A percentile compares a stretch with the other conserved stretches of the same genome.
These are phyloP conservation scores for Colletotrichum caudatum DNA, from an alignment of 2,329 filamentous ascomycete genomes.

Conservation along the genomic window DNA sequence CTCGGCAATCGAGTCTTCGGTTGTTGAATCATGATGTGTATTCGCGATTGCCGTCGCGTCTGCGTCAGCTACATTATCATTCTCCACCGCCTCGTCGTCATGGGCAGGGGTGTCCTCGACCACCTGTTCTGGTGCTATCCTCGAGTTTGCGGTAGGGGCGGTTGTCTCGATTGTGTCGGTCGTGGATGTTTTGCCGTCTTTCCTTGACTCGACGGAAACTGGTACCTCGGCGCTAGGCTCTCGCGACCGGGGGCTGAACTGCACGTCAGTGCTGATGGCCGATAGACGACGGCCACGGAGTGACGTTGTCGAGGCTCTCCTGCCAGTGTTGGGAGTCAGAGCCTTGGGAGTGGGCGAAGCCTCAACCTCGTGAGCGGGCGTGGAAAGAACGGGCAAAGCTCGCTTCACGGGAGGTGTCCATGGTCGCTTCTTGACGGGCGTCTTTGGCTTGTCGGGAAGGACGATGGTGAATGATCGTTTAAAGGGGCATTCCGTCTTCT, in stretches of 20 bases:
- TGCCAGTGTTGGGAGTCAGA: conserved; percentile 28
- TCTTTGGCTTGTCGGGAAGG: conserved; percentile 75
- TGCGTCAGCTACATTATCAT: background rate
- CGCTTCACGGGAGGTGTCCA: conserved; percentile 66
- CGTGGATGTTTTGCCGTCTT: background rate
- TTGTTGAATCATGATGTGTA: background rate
- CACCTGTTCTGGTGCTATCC: background rate
- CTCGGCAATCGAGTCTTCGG: background rate
- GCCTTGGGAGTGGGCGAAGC: conserved; percentile 36
- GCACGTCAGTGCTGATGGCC: conserved; percentile 30
- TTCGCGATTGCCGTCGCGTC: background rate
- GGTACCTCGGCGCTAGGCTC: conserved; percentile 23
- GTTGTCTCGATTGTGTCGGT: background rate
- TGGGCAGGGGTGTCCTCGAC: background rate
- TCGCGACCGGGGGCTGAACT: conserved; percentile 20
- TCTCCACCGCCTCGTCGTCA: background rate
- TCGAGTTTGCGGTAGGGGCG: conserved; percentile 5
- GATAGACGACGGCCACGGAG: conserved; percentile 36
- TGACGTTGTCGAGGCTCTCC: conserved; percentile 31
- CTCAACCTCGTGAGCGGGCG: conserved; percentile 53
- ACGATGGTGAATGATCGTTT: conserved; percentile 80
- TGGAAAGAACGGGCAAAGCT: conserved; percentile 52
- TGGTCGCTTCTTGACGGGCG: conserved; percentile 74
- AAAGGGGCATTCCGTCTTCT: conserved; percentile 90
- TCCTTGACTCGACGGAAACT: conserved; percentile 1